Percentiles rank a stretch among this genome's conserved stretches.
These are phyloP conservation scores for Podosphaera xanthii DNA, from an alignment of 2,329 filamentous ascomycete genomes.

Conservation along the genomic window DNA sequence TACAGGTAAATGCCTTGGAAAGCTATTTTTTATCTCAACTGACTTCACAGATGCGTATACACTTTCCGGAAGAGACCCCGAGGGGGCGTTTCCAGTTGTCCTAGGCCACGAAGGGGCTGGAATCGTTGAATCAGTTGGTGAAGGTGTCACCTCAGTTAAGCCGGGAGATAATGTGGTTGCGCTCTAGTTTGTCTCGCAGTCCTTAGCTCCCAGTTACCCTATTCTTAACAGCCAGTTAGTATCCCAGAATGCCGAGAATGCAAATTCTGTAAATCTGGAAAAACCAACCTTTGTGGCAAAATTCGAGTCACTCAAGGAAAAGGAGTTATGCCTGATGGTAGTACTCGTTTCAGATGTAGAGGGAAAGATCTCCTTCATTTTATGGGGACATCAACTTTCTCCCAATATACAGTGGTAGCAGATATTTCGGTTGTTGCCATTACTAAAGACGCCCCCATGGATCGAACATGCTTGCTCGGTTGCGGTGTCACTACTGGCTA, in stretches of 20 bases:
- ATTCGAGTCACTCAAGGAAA: conserved; percentile 91
- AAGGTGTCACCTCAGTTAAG: conserved; percentile 89
- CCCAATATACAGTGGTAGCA: conserved; percentile 93
- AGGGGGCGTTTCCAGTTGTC: conserved; percentile 78
- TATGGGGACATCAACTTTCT: conserved; percentile 98
- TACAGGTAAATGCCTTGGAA: conserved; percentile 39
- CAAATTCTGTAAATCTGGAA: conserved; percentile 99
- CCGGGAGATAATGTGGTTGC: conserved; percentile 76
- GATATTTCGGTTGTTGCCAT: conserved; percentile 96
- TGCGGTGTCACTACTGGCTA: conserved; percentile 98
- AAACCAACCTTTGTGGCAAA: conserved; percentile 98
- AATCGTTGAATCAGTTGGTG: conserved; percentile 79
- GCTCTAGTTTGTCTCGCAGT: conserved; percentile 43
- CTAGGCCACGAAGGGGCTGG: conserved; percentile 81
- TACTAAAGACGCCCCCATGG: conserved; percentile 75
- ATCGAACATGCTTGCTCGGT: conserved; percentile 84
- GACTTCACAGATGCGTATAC: conserved; percentile 57
- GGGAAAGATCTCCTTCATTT: conserved; percentile 93
- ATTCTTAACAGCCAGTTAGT: conserved; percentile 23
- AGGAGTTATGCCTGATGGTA: conserved; percentile 94
- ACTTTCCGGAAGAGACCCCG: conserved; percentile 86
- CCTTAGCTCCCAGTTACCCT: not conserved
- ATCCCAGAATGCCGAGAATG: conserved; percentile 93
- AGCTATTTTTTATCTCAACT: not conserved
- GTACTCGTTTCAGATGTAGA: conserved; percentile 80